Evolutionary conservation across 2,329 filamentous ascomycete species (phyloP), one percentile per base, ranked within the genome.

Genomic region (Fusarium torreyae): DNA sequence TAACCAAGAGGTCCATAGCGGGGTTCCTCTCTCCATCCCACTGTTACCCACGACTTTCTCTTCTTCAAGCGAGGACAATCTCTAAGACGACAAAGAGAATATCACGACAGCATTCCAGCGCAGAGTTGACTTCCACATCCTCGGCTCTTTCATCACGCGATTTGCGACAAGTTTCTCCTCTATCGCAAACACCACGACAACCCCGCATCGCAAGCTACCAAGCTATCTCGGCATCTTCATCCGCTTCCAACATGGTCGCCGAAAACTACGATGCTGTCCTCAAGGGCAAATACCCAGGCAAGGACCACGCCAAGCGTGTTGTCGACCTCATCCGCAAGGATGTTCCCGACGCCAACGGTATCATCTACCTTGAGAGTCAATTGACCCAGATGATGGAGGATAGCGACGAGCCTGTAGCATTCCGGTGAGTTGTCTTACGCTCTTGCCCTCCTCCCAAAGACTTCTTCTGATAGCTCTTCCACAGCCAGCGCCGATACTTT

Each of bases 321-420:
- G 92, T 91, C 60, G 88, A 93, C 63, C 91, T 91, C 78, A 90
- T 98, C 68, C 86, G 87, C 56, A 83, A 87, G 64, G 89, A 92
- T 77, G 82, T 89, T 40, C 88, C 91, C 33, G 85, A 88, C 68
- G 85, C 85, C 58, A 77, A 75, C 33, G 94, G 94, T 48, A 85
- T 95, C 18, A 86, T 99, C 59, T 99, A 98, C 78, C 86, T 98
- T 45, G 95, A 98, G 83, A 92, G 91, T 55, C 92, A 94, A 76
- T 89, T 91, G 79, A 93, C 91, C 68, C 90, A 88, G 77, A 85
- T 97, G 79, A 88, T 93, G 46, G 95, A 98, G 81, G 95, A 99
- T 79, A 95, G 93, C 76, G 96, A 98, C 80, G 89, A 92, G 76
- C 86, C 91, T 9, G 88, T 90, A 75, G 93, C 89, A 24, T 98